Conservation (phyloP, 1,284 basidiomycete species). For the Cryptococcus deneoformans region DNA sequence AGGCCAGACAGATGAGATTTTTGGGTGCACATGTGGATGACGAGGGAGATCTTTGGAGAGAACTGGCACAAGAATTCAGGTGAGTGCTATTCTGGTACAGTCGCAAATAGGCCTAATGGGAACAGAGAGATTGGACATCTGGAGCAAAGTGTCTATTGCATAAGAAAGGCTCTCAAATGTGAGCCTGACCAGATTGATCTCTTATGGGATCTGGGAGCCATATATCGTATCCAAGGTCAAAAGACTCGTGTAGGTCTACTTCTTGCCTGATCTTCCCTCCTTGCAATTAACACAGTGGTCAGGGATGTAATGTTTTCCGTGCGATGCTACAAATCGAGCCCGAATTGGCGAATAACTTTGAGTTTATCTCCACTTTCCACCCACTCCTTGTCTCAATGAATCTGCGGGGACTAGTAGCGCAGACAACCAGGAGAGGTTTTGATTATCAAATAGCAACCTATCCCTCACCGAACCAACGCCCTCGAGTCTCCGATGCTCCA, state of each 20-base stretch:
- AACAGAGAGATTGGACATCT: constrained; percentile 16
- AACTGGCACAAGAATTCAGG: constrained; percentile 72
- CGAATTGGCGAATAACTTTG: constrained; percentile 74
- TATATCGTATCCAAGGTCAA: constrained; percentile 74
- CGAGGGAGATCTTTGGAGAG: constrained; percentile 83
- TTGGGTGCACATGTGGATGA: constrained; percentile 85
- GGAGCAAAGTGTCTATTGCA: constrained; percentile 90
- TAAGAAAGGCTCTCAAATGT: constrained; percentile 74
- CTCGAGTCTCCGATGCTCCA: constrained; percentile 11
- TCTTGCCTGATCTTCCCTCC: not conserved
- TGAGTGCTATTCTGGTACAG: constrained; percentile 39
- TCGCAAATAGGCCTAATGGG: not conserved
- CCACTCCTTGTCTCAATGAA: constrained; percentile 70
- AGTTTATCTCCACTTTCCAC: constrained; percentile 74
- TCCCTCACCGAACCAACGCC: constrained; percentile 27
- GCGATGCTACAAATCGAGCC: constrained; percentile 61
- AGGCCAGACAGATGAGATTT: constrained; percentile 77
- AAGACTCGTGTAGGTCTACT: constrained; percentile 57
- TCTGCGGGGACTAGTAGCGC: constrained; percentile 63
- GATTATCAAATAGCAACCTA: constrained; percentile 53
- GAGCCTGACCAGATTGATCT: constrained; percentile 79
- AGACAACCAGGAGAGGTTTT: constrained; percentile 64
- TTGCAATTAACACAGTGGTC: not conserved
- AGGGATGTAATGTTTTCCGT: constrained; percentile 74
- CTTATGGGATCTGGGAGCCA: constrained; percentile 83